Conservation (phyloP, 441 rosid species). For the Raphanus hybrid region DNA sequence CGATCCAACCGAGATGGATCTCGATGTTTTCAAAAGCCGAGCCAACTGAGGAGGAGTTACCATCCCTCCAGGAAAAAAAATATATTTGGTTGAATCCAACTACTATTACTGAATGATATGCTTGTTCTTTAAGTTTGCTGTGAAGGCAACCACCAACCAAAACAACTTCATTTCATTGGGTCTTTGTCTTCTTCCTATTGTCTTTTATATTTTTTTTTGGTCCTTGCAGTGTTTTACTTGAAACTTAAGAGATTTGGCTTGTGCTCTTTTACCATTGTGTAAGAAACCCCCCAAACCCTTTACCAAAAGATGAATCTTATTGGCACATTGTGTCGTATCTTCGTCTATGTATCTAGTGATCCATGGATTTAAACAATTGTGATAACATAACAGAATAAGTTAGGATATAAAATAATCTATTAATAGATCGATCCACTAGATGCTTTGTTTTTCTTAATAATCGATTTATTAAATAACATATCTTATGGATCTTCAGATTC, state of each 20-base stretch:
- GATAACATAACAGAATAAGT: not conserved
- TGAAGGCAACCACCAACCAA: constrained; percentile 44
- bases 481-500: not conserved
- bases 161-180: constrained; percentile 41
- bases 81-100: constrained; percentile 22
- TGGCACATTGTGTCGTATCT: constrained; percentile 4
- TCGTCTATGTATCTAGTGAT: constrained; percentile 15
- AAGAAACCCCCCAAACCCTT: constrained; percentile 19
- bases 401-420: not conserved
- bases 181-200: constrained; percentile 17
- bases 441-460: not conserved
- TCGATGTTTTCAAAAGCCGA: constrained; percentile 51
- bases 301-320: constrained; percentile 22
- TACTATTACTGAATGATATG: constrained; percentile 37
- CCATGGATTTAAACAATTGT: not conserved
- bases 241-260: constrained; percentile 34
- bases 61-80: not conserved
- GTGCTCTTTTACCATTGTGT: constrained; percentile 33
- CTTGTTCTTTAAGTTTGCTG: constrained; percentile 49
- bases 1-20: constrained; percentile 62
- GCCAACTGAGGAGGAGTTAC: constrained; percentile 37
- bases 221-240: constrained; percentile 18
- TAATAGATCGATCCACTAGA: too few relatives aligned
- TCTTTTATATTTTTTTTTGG: constrained; percentile 11
- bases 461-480: not conserved